Conservation (phyloP, 768 basidiomycete species). For the Lactifluus rugatus region DNA sequence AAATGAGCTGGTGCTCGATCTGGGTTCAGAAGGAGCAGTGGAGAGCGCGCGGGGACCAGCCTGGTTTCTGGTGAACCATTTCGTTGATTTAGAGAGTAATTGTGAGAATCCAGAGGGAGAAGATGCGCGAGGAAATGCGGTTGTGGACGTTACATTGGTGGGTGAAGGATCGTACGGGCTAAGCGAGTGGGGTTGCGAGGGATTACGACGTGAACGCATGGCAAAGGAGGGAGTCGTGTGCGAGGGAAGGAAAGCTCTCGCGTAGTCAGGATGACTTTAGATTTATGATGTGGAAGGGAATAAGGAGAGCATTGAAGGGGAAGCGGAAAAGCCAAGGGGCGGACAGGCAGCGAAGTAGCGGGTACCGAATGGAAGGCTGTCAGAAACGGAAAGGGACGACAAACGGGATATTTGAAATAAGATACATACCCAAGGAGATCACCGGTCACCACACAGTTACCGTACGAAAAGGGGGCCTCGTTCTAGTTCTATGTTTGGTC, state of each 20-base stretch:
- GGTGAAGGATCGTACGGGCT: constrained; percentile 18
- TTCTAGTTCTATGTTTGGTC: neutral
- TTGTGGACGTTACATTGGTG: constrained; percentile 6
- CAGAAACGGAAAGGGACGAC: too few relatives aligned
- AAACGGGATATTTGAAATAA: neutral
- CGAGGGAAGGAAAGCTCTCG: neutral
- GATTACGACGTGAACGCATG: constrained; percentile 18
- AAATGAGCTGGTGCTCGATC: constrained; percentile 30
- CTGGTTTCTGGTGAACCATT: constrained; percentile 44
- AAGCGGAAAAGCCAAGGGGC: neutral
- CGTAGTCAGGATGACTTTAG: neutral
- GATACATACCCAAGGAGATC: neutral
- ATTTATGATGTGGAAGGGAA: neutral
- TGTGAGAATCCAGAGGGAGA: constrained; percentile 62
- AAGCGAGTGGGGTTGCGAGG: constrained; percentile 11
- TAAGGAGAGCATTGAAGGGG: neutral
- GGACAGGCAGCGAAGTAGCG: neutral
- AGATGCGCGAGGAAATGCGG: constrained; percentile 39
- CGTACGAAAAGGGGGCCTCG: too few relatives aligned
- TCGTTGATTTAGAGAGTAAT: constrained; percentile 56
- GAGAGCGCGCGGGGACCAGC: constrained; percentile 31
- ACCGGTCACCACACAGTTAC: too few relatives aligned
- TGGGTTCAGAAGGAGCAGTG: constrained; percentile 35
- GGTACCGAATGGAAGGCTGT: neutral
- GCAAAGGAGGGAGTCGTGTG: neutral